Evolutionary conservation across 768 basidiomycete species (phyloP), one percentile per base, ranked within the genome.

Genomic region (Sporobolomyces pararoseus): DNA sequence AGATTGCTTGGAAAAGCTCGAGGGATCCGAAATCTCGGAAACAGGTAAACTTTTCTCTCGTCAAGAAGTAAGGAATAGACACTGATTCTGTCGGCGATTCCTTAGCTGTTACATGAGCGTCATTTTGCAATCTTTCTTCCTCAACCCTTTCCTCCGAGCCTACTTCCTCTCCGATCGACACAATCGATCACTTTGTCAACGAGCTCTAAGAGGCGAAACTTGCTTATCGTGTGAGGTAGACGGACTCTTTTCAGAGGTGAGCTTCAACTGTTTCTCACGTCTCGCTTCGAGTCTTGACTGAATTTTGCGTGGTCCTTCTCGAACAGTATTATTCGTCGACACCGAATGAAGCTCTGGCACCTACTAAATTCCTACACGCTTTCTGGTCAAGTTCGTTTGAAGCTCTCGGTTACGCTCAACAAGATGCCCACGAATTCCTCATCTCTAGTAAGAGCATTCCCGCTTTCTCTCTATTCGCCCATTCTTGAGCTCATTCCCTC

Each of bases 91-190:
- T 27, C 51, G 5, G 21, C n/a, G 49, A 3, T 13, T 23, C 2
- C 88, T 92, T 78, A 97, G 93, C 0, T 98, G 95, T 77, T 97
- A 92, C 81, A 84, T 98, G 75, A 95, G 91, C 72, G 91, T 88
- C 60, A 86, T 96, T 27, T 83, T 98, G 16, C 95, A 98, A 79
- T 86, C 85, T 17, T 87, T 98, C 75, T 82, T 90, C 12, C 89
- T 91, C 79, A 98, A 96, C 75, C 94, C 95, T 0, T 82, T 95
- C 7, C 81, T 97, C 7, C 85, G 91, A 39, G 89, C 90, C 75
- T 90, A 89, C 78, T 97, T 92, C 76, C 86, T 97, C 31, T 85
- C 88, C 65, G 95, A 97, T 79, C 89, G 87, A 78, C 95, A 98
- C 78, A 91, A 93, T 76, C 83, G 80, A 75, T 83, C 80, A 69